A percentile compares a stretch with the other conserved stretches of the same genome.
These are phyloP conservation scores for Talaromyces atroroseus DNA, from an alignment of 2,329 filamentous ascomycete species.

Conservation along the genomic window DNA sequence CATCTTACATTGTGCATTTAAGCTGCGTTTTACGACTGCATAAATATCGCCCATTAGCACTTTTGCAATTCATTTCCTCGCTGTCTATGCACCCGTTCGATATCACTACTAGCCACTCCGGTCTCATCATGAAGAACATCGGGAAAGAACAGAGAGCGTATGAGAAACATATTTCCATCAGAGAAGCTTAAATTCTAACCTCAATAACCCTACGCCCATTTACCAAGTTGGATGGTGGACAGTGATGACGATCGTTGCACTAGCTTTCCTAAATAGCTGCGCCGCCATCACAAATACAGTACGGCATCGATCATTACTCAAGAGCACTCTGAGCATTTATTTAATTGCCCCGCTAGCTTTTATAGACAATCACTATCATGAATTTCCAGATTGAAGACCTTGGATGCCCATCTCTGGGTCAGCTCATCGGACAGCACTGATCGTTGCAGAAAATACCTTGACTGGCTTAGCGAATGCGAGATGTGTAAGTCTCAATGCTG, in stretches of 20 bases:
- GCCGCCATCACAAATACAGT: constrained; percentile 1
- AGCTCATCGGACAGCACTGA: neutral
- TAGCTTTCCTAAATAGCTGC: constrained; percentile 3
- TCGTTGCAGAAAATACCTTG: constrained; percentile 5
- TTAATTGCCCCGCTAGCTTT: too few species aligned
- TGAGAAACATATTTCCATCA: neutral
- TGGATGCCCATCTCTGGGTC: neutral
- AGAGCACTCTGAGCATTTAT: neutral
- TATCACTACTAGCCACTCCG: too few species aligned
- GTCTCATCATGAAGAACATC: too few species aligned
- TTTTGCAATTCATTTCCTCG: too few species aligned
- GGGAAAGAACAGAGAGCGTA: neutral
- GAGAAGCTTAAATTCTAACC: neutral
- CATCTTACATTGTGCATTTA: too few species aligned
- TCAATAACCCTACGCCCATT: constrained; percentile 3
- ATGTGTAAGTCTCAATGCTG: neutral
- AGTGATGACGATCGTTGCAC: constrained; percentile 6
- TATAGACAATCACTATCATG: neutral
- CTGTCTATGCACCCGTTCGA: too few species aligned
- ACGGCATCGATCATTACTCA: neutral
- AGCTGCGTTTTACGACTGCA: too few species aligned
- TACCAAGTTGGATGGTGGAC: constrained; percentile 8
- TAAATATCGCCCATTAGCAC: too few species aligned
- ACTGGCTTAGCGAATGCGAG: constrained; percentile 3
- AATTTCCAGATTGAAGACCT: neutral